Evolutionary conservation across 352 stramenopile species (phyloP).

Genomic region (Phytophthora fragariaefolia): DNA sequence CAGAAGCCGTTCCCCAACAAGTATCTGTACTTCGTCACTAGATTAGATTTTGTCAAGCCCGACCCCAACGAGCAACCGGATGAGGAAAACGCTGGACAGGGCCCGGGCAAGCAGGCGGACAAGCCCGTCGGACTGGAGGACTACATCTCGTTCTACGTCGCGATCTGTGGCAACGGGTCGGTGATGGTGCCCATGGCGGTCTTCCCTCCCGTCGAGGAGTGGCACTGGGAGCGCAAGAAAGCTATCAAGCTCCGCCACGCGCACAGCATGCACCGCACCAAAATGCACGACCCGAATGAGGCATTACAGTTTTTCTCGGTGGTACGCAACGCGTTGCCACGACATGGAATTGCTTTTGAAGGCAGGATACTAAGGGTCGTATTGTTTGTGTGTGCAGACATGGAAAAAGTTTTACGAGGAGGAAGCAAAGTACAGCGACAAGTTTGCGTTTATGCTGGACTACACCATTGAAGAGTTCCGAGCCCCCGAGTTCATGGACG

Average conservation of each 20-base stretch:
- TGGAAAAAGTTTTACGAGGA: conserved; percentile 92
- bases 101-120: conserved; percentile 14
- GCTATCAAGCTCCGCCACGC: conserved; percentile 82
- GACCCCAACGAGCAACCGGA: conserved; percentile 49
- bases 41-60: conserved; percentile 79
- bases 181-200: conserved; percentile 90
- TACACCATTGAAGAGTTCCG: conserved; percentile 71
- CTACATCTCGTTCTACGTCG: conserved; percentile 84
- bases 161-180: conserved; percentile 84
- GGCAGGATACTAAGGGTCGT: background rate
- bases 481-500: conserved; percentile 68
- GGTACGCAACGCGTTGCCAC: conserved; percentile 29
- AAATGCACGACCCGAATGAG: conserved; percentile 74
- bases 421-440: conserved; percentile 88
- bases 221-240: conserved; percentile 90
- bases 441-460: conserved; percentile 83
- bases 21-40: conserved; percentile 89
- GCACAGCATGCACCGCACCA: conserved; percentile 78
- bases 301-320: conserved; percentile 87
- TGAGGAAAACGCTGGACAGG: conserved; percentile 38
- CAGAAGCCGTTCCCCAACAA: conserved; percentile 83
- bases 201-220: conserved; percentile 78
- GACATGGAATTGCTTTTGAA: background rate
- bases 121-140: conserved; percentile 52
- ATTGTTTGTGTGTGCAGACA: conserved; percentile 37